Conservation (phyloP, 768 basidiomycete genomes). For the Rubroboletus satanas region DNA sequence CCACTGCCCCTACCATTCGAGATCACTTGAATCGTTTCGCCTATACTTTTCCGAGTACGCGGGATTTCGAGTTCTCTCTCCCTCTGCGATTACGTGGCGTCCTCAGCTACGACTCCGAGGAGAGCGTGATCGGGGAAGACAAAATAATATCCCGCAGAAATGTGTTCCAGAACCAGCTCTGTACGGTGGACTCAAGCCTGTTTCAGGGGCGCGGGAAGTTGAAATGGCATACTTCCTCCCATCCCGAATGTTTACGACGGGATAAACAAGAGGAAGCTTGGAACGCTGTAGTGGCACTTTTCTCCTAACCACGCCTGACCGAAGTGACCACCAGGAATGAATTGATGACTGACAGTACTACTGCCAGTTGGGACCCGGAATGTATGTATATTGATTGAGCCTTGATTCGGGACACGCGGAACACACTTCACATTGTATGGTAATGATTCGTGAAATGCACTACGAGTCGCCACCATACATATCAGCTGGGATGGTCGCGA, state of each 20-base stretch:
- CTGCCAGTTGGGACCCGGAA: too few species aligned
- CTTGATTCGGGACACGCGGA: neutral
- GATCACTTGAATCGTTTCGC: slow-evolving; percentile 9
- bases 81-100: slow-evolving; percentile 6
- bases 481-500: too few species aligned
- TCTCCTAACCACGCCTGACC: neutral
- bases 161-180: neutral
- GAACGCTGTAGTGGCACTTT: slow-evolving; percentile 9
- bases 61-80: neutral
- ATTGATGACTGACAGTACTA: neutral
- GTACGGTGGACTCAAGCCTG: neutral
- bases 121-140: accelerated
- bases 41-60: neutral
- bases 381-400: too few species aligned
- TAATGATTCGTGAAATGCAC: neutral
- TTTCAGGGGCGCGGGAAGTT: neutral
- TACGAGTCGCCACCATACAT: too few species aligned
- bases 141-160: neutral
- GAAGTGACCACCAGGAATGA: neutral
- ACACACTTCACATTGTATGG: neutral
- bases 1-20: neutral
- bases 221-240: neutral
- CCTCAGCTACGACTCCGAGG: neutral
- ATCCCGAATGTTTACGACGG: neutral
- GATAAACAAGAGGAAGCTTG: slow-evolving; percentile 4